Conservation (phyloP, 495 filamentous ascomycete genomes). For the Talaromyces borbonicus region DNA sequence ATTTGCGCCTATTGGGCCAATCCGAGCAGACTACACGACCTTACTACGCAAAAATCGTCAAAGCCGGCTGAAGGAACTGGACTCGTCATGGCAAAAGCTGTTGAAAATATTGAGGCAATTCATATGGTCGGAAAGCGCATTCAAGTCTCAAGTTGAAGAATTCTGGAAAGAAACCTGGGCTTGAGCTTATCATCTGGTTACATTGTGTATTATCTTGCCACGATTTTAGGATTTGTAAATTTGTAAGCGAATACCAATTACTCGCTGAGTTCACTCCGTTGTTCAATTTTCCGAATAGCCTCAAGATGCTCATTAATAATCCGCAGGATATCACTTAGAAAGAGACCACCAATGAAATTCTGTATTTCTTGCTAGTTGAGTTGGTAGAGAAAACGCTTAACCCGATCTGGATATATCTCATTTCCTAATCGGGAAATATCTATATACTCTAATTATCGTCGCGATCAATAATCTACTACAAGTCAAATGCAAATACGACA, state of each 20-base stretch:
- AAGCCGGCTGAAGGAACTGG: not conserved
- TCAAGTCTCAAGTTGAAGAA: slow-evolving; percentile 16
- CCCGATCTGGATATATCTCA: slow-evolving; percentile 13
- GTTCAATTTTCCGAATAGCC: too few relatives aligned
- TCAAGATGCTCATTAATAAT: not conserved
- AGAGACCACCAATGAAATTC: not conserved
- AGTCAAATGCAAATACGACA: too few relatives aligned
- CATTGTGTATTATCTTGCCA: not conserved
- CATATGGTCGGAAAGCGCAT: slow-evolving; percentile 33
- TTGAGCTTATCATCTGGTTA: not conserved
- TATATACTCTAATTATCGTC: slow-evolving; percentile 11
- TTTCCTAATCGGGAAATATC: slow-evolving; percentile 12
- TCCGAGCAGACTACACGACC: slow-evolving; percentile 20
- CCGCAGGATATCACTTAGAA: not conserved
- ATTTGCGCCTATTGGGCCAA: slow-evolving; percentile 21
- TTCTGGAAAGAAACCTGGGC: slow-evolving; percentile 21
- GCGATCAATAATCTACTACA: too few relatives aligned
- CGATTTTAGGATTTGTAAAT: too few relatives aligned
- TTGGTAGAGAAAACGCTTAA: slow-evolving; percentile 5
- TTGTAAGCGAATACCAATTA: too few relatives aligned
- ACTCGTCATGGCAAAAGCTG: slow-evolving; percentile 20
- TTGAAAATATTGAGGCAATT: slow-evolving; percentile 20
- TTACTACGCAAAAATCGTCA: slow-evolving; percentile 16
- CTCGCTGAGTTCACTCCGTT: too few relatives aligned
- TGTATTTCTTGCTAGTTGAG: not conserved